Evolutionary conservation across 2,329 filamentous ascomycete species (phyloP).

Genomic region (Calonectria henricotiae): DNA sequence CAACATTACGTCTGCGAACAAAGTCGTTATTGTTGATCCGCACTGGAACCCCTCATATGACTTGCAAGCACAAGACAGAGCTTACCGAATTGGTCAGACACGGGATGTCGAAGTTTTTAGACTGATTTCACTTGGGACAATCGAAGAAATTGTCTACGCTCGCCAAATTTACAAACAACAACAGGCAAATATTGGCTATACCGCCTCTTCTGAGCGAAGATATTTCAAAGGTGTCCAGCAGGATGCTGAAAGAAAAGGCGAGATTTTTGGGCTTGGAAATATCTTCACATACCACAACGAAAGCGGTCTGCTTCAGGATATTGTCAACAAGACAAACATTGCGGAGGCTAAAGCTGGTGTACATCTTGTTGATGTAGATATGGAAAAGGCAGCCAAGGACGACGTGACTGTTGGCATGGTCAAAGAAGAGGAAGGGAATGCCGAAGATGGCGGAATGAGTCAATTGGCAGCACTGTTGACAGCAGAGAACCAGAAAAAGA

Average conservation of each 20-base stretch:
- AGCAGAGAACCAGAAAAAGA: slow-evolving; percentile 64
- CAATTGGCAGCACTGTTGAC: slow-evolving; percentile 76
- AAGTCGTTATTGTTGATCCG: slow-evolving; percentile 96
- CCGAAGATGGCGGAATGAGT: slow-evolving; percentile 78
- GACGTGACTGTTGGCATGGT: slow-evolving; percentile 63
- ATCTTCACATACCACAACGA: slow-evolving; percentile 87
- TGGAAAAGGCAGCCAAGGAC: slow-evolving; percentile 74
- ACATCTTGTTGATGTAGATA: slow-evolving; percentile 82
- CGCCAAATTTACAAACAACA: slow-evolving; percentile 99
- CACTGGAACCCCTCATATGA: slow-evolving; percentile 99
- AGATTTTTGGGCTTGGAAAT: slow-evolving; percentile 93
- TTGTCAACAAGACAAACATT: slow-evolving; percentile 98
- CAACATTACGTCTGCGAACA: slow-evolving; percentile 98
- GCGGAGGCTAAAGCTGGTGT: slow-evolving; percentile 93
- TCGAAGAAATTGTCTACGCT: slow-evolving; percentile 98
- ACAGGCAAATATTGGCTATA: slow-evolving; percentile 98
- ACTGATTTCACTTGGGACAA: slow-evolving; percentile 90
- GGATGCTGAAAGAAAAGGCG: slow-evolving; percentile 85
- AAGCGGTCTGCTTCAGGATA: slow-evolving; percentile 89
- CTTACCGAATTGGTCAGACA: slow-evolving; percentile 94
- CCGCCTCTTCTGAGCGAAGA: slow-evolving; percentile 89
- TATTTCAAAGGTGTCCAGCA: slow-evolving; percentile 98
- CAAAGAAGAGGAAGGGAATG: slow-evolving; percentile 68
- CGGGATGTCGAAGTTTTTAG: slow-evolving; percentile 97
- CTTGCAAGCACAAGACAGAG: slow-evolving; percentile 94